Base-by-base conservation (phyloP, 2,329 filamentous ascomycete species). In the Epichloe hybrida region DNA sequence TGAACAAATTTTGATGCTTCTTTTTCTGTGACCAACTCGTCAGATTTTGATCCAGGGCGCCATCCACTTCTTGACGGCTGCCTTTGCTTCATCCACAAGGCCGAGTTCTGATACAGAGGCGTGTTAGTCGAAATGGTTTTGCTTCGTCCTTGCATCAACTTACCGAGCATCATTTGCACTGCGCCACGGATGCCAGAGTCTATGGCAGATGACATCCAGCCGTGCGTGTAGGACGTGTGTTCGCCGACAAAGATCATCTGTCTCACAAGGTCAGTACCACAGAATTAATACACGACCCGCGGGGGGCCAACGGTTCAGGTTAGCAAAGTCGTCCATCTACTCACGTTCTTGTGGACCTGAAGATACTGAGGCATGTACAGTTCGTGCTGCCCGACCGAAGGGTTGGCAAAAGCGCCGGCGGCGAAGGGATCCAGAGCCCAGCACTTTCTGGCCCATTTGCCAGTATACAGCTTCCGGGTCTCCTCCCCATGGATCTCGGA, bases 341-440 rank as follows among this genome's bases (percentile, higher is more conserved):
- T 57, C 49, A 72, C 69, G 46, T 81, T 78, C 55, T 74, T 74
- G 62, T 87, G 56, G 0, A 82, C 86, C 60, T 81, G 76, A 59
- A 83, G 86, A 59, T 85, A 88, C n/a, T 83, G 79, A 0, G 84
- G 83, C 8, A 88, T 68, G 57, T 83, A 88, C 23, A 86, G 60
- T 56, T 83, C 74, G 59, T 88, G 83, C 66, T 86, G 81, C 0
- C 81, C 82, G 0, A 80, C 69, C 0, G 70, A 65, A 0, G 83
- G 82, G 4, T 65, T 63, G 1, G 76, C 76, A 83, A 82, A 88
- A 6, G 76, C 75, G 4, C 77, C 82, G 1, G 73, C 74, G 61
- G 82, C 73, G 52, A 78, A 74, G 52, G 77, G 73, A 54, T 86
- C 80, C 7, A 74, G 62, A 48, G 75, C 69, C 83, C 83, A 87